A percentile compares a stretch with the other conserved stretches of the same genome.
Evolutionary conservation across 129 eudicot genomes (phyloP).

Genomic region (Solidago caesia): DNA sequence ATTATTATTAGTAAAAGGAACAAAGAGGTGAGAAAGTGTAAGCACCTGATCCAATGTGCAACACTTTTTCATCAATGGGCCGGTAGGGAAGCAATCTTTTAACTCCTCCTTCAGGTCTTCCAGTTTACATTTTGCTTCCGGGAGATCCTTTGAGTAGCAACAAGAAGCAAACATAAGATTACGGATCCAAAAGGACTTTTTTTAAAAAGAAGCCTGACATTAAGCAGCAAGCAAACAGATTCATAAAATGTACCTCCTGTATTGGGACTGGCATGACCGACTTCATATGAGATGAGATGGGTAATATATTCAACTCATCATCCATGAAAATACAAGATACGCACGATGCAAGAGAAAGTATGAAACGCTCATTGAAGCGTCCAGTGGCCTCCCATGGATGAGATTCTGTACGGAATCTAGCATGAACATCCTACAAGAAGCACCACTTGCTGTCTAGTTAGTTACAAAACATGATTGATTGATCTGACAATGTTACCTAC

Average conservation of each 20-base stretch:
- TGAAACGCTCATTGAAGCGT: slow-evolving; percentile 74
- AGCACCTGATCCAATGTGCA: slow-evolving; percentile 82
- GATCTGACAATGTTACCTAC: not conserved
- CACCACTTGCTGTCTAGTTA: not conserved
- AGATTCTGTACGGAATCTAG: slow-evolving; percentile 68
- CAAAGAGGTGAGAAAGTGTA: not conserved
- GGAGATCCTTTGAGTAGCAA: slow-evolving; percentile 57
- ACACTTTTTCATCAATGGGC: slow-evolving; percentile 70
- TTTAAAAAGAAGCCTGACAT: too few relatives aligned
- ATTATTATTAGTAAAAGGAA: not conserved
- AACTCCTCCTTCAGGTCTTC: slow-evolving; percentile 75
- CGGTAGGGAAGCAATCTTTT: slow-evolving; percentile 71
- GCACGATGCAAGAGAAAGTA: slow-evolving; percentile 67
- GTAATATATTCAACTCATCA: slow-evolving; percentile 71
- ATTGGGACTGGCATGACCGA: slow-evolving; percentile 51
- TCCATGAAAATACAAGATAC: slow-evolving; percentile 75
- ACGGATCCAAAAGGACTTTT: too few relatives aligned
- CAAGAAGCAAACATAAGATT: slow-evolving; percentile 6
- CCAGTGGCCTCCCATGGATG: slow-evolving; percentile 53
- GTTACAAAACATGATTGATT: not conserved
- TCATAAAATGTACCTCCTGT: slow-evolving; percentile 42
- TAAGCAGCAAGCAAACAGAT: too few relatives aligned
- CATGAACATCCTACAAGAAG: slow-evolving; percentile 63
- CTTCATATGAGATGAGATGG: slow-evolving; percentile 74
- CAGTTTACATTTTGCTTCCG: slow-evolving; percentile 65